Base-by-base conservation (phyloP, 2,329 filamentous ascomycete species). In the Colletotrichum cereale region DNA sequence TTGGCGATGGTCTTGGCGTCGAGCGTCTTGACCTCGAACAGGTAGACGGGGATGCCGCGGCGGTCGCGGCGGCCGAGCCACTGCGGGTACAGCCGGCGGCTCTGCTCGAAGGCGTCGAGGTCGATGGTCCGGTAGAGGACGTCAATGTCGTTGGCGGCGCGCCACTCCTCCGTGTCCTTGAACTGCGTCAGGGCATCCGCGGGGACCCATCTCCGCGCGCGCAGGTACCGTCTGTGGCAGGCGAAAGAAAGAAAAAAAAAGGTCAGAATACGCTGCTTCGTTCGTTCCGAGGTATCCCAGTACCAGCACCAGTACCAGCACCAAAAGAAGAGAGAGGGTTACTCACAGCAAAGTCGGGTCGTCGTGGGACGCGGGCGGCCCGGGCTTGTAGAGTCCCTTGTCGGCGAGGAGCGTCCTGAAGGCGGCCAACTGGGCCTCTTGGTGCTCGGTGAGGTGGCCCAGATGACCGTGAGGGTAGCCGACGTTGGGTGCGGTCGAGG, bases 51-150 rank as follows among this genome's bases (percentile, higher is more conserved):
- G 73, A 97, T 97, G 75, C 96, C 96, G 76, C 95, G 71, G n/a
- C 90, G 92, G 83, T 98, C 96, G 75, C 95, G 90, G 75, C 95
- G 92, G 66, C 96, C 96, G 26, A 94, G 97, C 93, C 95, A 98
- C 89, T 97, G 94, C 31, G 95, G 95, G 79, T 97, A 97, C 92
- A 98, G 86, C 75, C 90, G 87, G 68, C 92, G 87, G 73, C 93
- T 92, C 77, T 92, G 87, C 81, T 97, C 94, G 79, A 95, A 98
- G 67, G 94, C 92, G 2, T 93, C 89, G 29, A 95, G 83, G 71
- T 97, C 94, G 77, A 98, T 97, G 40, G 93, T 95, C 79, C 93
- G 89, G 83, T 97, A 98, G 47, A 98, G 86, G 55, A 89, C 85
- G 73, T 95, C 89, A 60, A 97, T 88, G 75, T 93, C 86, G 80